Base-by-base conservation (phyloP, 306 rosid genomes). In the Vachellia collinsii region DNA sequence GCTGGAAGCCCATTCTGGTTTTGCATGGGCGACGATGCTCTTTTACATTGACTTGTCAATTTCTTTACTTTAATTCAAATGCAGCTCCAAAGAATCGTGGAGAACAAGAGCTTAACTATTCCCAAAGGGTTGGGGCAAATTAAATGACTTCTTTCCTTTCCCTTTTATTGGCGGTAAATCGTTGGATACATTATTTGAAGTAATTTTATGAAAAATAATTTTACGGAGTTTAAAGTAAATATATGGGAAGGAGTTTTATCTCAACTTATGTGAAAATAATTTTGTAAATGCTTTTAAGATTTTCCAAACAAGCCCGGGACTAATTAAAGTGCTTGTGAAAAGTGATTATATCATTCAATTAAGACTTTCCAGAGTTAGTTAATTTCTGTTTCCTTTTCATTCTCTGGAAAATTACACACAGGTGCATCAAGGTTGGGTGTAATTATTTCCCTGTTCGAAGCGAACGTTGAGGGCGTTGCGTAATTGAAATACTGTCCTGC, bases 1-100 rank as follows among this genome's bases (percentile, higher is more conserved):
- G 4, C 23, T n/a, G 58, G 67, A 65, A 73, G 79, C 89, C 91
- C 94, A 89, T 90, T 61, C 87, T 79, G 67, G 70, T 67, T 65
- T 74, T 62, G 84, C 63, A 88, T 86, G 90, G 93, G 91, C 66
- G 34, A 70, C 47, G 68, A 80, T 82, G 83, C 86, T 68, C 79
- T 74, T 83, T 75, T 79, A 72, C 83, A 72, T 70, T 78, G 85
- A 81, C 54, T 77, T 39, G 88, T 87, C 91, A 78, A 68, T 77
- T 91, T 87, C 85, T 65, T 48, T 17, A 20, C 73, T 42, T 68
- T 67, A n/a, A 29, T 29, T 29, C 34, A 41, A 65, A 1, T 63
- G 65, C 39, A 53, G 69, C 43, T 58, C 53, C 63, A 65, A 9
- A 43, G 73, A 54, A 69, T 41, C 77, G 50, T 6, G 38, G 9